These are phyloP conservation scores for Globisporangium recalcitrans DNA, from an alignment of 352 stramenopile genomes.

Conservation along the genomic window DNA sequence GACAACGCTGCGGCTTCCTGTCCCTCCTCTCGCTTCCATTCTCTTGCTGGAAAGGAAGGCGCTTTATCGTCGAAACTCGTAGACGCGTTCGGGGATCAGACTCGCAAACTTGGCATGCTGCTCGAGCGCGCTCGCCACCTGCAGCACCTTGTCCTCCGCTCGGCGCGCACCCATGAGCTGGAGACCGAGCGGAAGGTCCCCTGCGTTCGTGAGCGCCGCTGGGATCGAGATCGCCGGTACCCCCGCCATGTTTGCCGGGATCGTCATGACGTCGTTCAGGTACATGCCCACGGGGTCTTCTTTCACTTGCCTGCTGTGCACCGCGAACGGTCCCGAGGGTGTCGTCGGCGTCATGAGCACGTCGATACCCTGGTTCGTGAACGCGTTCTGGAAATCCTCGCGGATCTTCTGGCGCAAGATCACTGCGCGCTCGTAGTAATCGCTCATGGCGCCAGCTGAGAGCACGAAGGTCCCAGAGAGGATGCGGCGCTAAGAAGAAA, in stretches of 20 bases:
- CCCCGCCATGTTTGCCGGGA: conserved; percentile 85
- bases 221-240: conserved; percentile 84
- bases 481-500: conserved; percentile 64
- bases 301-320: conserved; percentile 48
- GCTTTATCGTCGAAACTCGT: conserved; percentile 21
- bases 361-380: conserved; percentile 61
- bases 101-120: conserved; percentile 41
- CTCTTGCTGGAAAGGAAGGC: background rate
- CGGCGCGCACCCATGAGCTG: conserved; percentile 73
- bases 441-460: conserved; percentile 77
- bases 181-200: conserved; percentile 61
- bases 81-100: conserved; percentile 51
- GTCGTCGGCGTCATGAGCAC: conserved; percentile 86
- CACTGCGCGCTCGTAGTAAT: conserved; percentile 88
- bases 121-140: conserved; percentile 62
- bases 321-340: conserved; percentile 69
- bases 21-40: background rate
- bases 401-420: conserved; percentile 75
- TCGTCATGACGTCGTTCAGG: conserved; percentile 91
- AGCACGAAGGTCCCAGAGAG: conserved; percentile 90
- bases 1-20: too few relatives aligned
- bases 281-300: conserved; percentile 84
- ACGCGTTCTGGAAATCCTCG: conserved; percentile 61
- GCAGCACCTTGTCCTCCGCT: conserved; percentile 54
- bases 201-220: conserved; percentile 47